Percentiles rank a stretch among this genome's conserved stretches.
Conservation (phyloP, 148 eudicot genomes). For the Selenicereus undatus region DNA sequence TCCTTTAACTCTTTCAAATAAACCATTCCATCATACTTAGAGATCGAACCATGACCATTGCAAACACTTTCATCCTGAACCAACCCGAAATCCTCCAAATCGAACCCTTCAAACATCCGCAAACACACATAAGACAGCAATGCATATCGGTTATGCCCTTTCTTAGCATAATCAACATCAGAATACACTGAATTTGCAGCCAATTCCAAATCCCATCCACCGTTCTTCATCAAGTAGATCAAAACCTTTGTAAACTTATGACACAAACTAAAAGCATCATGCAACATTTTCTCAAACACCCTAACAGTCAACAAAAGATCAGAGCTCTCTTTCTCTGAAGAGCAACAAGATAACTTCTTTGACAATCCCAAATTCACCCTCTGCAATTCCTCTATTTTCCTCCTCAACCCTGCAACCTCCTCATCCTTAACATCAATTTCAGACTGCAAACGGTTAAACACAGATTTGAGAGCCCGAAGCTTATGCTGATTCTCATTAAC, state of each 20-base stretch:
- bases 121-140: conserved; percentile 77
- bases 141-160: conserved; percentile 63
- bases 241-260: conserved; percentile 65
- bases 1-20: conserved; percentile 52
- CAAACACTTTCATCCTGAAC: conserved; percentile 24
- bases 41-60: conserved; percentile 23
- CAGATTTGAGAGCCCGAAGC: conserved; percentile 72
- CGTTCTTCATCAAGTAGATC: conserved; percentile 72
- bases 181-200: conserved; percentile 61
- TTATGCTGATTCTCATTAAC: conserved; percentile 95
- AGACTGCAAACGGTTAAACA: conserved; percentile 66
- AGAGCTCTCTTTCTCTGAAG: conserved; percentile 16
- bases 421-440: conserved; percentile 78
- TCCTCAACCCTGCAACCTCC: conserved; percentile 45
- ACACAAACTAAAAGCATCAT: conserved; percentile 46
- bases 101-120: conserved; percentile 75
- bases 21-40: conserved; percentile 20
- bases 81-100: conserved; percentile 50
- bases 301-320: conserved; percentile 56
- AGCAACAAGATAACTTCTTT: conserved; percentile 30
- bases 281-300: conserved; percentile 67
- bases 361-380: conserved; percentile 40
- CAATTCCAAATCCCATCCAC: conserved; percentile 84
- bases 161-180: conserved; percentile 53
- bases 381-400: conserved; percentile 39